Evolutionary conservation across 257 asterid species (phyloP), one percentile per base, ranked within the genome.

Genomic region (Plantago elongata): DNA sequence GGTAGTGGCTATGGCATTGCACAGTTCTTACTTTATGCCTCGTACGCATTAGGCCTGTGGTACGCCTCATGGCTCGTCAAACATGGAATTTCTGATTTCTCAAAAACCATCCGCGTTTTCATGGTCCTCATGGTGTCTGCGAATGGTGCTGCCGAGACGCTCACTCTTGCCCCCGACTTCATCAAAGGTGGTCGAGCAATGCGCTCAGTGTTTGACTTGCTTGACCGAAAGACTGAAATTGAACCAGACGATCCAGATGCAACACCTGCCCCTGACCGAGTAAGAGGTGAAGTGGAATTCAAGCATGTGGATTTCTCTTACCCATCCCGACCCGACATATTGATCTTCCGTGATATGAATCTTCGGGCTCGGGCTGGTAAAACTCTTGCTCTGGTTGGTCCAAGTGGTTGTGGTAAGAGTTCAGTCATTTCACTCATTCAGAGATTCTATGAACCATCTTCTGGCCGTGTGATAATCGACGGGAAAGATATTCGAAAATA

Each of bases 81-180:
- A 77, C 97, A 90, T 0, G 90, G 90, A 43, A 83, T 90, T 76
- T 90, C 97, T 5, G 97, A 90, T 64, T 90, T 90, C 81, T 87
- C 97, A 1, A 83, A 72, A 72, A 87, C 95, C 0, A 90, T 90
- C 63, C 97, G 97, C 0, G 97, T 90, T 17, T 87, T 90, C 87
- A 83, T 90, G 94, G 90, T 90, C 61, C 95, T 90, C 45, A 87
- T 90, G 97, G 94, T 90, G 18, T 90, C 96, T 0, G 96, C 97
- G 40, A 87, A 90, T 13, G 95, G 90, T 22, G 97, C 97, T 0
- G 96, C 95, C 7, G 97, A 90, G 69, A 83, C 95, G 0, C 78
- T 90, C n/a, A 90, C 95, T 50, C 80, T 90, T 7, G 95, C 95
- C 51, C 97, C 97, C 0, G 96, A 90, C 62, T 83, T 87, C 75